These are phyloP conservation scores for Ascochyta clinopodiicola DNA, from an alignment of 2,329 filamentous ascomycete species.

Conservation along the genomic window DNA sequence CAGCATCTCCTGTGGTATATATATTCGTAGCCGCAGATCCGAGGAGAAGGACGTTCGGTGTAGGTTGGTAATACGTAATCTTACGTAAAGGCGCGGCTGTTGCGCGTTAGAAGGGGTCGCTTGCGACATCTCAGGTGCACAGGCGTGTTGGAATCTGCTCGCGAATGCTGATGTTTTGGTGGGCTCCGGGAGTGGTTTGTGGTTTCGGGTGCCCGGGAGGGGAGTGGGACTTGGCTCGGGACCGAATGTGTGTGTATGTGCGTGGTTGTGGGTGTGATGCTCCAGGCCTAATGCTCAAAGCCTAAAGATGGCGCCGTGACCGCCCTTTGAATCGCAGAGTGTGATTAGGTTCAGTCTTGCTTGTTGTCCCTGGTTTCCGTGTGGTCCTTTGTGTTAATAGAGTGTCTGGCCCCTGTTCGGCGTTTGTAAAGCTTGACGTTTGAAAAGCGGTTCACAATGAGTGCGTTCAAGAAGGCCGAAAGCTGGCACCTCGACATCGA, in stretches of 20 bases:
- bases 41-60: constrained; percentile 30
- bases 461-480: constrained; percentile 20
- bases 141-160: background rate
- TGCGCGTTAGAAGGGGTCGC: constrained; percentile 4
- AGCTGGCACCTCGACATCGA: constrained; percentile 74
- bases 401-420: background rate
- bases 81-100: constrained; percentile 27
- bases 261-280: background rate
- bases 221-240: constrained; percentile 10
- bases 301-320: constrained; percentile 15
- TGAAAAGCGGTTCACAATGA: constrained; percentile 9
- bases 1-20: constrained; percentile 17
- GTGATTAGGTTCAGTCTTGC: background rate
- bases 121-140: constrained; percentile 11
- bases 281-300: constrained; percentile 4
- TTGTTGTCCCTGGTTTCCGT: background rate
- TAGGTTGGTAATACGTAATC: constrained; percentile 36
- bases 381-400: background rate
- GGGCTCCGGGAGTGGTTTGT: background rate
- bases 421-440: background rate
- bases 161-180: background rate
- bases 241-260: background rate
- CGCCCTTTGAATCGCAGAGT: background rate
- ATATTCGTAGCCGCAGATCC: constrained; percentile 20
- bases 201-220: background rate